phyloP scores from a whole-genome alignment of 225 moss, liverwort and hornwort species.

The Physcomitrellopsis africana region DNA sequence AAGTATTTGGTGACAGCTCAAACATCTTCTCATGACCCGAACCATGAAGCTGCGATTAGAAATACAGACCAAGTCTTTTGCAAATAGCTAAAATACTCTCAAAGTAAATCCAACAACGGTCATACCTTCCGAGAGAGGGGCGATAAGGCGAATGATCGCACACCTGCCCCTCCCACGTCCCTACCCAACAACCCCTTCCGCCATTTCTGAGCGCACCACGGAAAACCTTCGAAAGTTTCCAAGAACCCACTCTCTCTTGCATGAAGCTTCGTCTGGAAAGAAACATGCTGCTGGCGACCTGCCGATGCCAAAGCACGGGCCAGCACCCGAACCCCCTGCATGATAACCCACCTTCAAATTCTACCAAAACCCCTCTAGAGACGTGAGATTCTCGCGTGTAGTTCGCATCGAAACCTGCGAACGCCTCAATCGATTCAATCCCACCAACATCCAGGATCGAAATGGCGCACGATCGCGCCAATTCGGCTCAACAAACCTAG shows the following conservation, averaged over 20 bases:
- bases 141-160: conserved; percentile 39
- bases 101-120: not conserved
- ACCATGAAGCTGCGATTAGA: not conserved
- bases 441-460: too few relatives aligned
- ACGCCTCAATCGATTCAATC: too few relatives aligned
- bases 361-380: too few relatives aligned
- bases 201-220: conserved; percentile 27
- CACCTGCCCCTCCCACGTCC: conserved; percentile 31
- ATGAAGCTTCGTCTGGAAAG: conserved; percentile 22
- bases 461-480: too few relatives aligned
- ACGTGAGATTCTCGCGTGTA: not conserved
- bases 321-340: conserved; percentile 61
- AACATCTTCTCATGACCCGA: not conserved
- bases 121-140: conserved; percentile 51
- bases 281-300: conserved; percentile 46
- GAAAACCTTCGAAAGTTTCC: conserved; percentile 7
- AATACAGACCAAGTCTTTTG: not conserved
- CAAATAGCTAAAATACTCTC: too few relatives aligned
- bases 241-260: conserved; percentile 23
- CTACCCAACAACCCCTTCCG: conserved; percentile 21
- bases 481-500: too few relatives aligned
- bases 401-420: not conserved
- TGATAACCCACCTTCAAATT: conserved; percentile 21
- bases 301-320: conserved; percentile 51
- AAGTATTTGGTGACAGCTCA: not conserved